Conservation (phyloP, 176 grass and related monocot genomes). For the Triticum timopheevii region DNA sequence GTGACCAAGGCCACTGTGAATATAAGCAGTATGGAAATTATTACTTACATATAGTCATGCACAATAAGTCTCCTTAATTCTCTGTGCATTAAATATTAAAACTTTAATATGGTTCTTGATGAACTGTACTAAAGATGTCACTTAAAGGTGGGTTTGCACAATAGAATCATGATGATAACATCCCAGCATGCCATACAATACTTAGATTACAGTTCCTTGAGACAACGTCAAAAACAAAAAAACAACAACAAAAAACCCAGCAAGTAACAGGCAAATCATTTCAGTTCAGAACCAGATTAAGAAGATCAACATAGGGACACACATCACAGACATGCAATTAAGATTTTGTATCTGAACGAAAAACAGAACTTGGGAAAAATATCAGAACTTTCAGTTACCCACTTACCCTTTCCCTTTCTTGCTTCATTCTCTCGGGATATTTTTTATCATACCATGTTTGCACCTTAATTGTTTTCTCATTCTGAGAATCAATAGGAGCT, state of each 20-base stretch:
- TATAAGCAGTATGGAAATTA: not conserved
- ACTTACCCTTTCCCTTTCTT: slow-evolving; percentile 82
- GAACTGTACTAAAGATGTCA: not conserved
- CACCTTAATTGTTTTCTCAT: slow-evolving; percentile 86
- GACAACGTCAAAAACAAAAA: not conserved
- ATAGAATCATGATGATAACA: not conserved
- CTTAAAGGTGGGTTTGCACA: not conserved
- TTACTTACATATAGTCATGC: not conserved
- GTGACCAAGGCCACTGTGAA: not conserved
- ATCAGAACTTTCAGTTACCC: not conserved
- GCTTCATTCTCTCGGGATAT: slow-evolving; percentile 81
- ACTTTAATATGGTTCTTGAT: not conserved
- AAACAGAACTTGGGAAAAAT: not conserved
- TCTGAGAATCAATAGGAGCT: slow-evolving; percentile 84
- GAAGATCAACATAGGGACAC: not conserved
- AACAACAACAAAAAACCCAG: not conserved
- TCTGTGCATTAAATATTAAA: not conserved
- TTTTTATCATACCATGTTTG: slow-evolving; percentile 83
- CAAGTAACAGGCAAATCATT: not conserved
- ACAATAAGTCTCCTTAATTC: not conserved
- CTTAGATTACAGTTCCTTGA: not conserved
- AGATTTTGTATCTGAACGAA: not conserved
- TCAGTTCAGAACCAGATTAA: not conserved
- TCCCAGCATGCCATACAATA: not conserved
- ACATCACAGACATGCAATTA: not conserved